Evolutionary conservation across 495 filamentous ascomycete genomes (phyloP).

Genomic region (Aspergillus panamensis): DNA sequence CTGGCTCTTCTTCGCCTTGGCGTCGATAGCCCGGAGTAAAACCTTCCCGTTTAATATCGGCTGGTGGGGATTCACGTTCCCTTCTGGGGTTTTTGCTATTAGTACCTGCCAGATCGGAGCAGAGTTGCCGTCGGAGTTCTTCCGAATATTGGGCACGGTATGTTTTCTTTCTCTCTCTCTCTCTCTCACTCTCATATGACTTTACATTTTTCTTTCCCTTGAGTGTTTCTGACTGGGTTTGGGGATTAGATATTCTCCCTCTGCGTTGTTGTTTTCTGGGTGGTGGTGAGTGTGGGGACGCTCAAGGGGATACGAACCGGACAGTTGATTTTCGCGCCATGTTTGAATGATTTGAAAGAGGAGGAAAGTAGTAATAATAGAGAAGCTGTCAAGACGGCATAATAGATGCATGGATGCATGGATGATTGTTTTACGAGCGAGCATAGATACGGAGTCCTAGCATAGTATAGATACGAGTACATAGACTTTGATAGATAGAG

Average conservation of each 20-base stretch:
- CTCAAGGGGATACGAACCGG: slow-evolving; percentile 41
- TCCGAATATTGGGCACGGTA: slow-evolving; percentile 50
- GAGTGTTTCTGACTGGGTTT: not conserved
- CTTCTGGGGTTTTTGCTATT: slow-evolving; percentile 53
- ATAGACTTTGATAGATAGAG: too few species aligned
- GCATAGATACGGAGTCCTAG: too few species aligned
- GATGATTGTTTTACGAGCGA: not conserved
- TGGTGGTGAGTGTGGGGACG: slow-evolving; percentile 45
- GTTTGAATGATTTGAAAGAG: slow-evolving; percentile 41
- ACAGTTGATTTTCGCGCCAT: slow-evolving; percentile 50
- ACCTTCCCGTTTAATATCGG: slow-evolving; percentile 64
- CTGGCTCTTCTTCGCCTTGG: slow-evolving; percentile 58
- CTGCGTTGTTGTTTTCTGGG: slow-evolving; percentile 50
- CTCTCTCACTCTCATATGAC: not conserved
- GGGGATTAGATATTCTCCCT: slow-evolving; percentile 44
- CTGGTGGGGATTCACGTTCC: slow-evolving; percentile 67
- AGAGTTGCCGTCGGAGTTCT: slow-evolving; percentile 52
- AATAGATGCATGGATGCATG: not conserved
- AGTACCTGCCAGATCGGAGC: slow-evolving; percentile 46
- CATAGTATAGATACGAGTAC: too few species aligned
- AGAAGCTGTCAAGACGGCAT: slow-evolving; percentile 17
- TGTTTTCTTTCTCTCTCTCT: slow-evolving; percentile 4
- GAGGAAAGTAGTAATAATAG: slow-evolving; percentile 20
- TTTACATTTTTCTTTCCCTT: not conserved
- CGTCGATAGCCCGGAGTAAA: slow-evolving; percentile 29